These are phyloP conservation scores for Naganishia friedmannii DNA, from an alignment of 768 basidiomycete species.

Conservation along the genomic window DNA sequence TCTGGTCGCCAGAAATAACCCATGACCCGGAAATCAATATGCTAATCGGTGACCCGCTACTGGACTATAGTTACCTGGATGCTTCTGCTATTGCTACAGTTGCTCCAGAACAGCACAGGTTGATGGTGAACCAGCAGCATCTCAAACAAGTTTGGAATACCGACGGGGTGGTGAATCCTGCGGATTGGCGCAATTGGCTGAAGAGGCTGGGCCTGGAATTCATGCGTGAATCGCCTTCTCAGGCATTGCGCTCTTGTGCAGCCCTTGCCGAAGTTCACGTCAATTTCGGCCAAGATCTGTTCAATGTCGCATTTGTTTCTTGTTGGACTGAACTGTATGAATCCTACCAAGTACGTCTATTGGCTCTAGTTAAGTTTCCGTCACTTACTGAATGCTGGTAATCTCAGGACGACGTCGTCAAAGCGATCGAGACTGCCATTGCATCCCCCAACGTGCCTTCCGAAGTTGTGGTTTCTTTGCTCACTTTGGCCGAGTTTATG, in stretches of 20 bases:
- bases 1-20: conserved; percentile 30
- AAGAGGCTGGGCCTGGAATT: conserved; percentile 87
- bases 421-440: conserved; percentile 81
- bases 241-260: conserved; percentile 95
- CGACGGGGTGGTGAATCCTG: conserved; percentile 65
- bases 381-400: conserved; percentile 25
- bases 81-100: conserved; percentile 41
- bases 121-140: conserved; percentile 93
- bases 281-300: conserved; percentile 86
- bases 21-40: conserved; percentile 57
- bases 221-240: conserved; percentile 96
- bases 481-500: conserved; percentile 97
- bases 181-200: conserved; percentile 94
- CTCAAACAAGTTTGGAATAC: conserved; percentile 95
- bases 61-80: conserved; percentile 18
- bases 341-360: conserved; percentile 75
- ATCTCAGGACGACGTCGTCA: conserved; percentile 83
- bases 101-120: conserved; percentile 74
- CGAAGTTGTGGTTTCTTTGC: conserved; percentile 82
- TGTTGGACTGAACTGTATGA: conserved; percentile 97
- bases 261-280: conserved; percentile 85
- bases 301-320: conserved; percentile 96
- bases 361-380: background rate
- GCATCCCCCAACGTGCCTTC: conserved; percentile 69
- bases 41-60: conserved; percentile 57